phyloP scores from a whole-genome alignment of 805 yeast species.

The Candida endomychidarum region DNA sequence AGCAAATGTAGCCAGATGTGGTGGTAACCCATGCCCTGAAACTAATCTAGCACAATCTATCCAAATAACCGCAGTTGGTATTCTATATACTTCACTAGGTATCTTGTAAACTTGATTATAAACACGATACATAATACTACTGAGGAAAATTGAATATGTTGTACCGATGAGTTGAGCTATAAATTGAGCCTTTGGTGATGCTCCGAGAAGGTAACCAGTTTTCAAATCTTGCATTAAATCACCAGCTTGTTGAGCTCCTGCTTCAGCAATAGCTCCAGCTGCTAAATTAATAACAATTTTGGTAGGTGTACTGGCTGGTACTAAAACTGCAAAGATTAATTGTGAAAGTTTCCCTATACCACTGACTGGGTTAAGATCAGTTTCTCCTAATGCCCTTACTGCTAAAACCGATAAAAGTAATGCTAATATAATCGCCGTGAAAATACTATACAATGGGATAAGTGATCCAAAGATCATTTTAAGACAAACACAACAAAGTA shows the following conservation, averaged over 20 bases:
- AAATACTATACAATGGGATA: slow-evolving; percentile 69
- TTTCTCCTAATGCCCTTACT: slow-evolving; percentile 93
- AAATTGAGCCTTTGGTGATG: slow-evolving; percentile 91
- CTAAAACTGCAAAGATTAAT: slow-evolving; percentile 75
- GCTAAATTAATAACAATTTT: slow-evolving; percentile 80
- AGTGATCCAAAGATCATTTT: slow-evolving; percentile 65
- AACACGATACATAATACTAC: slow-evolving; percentile 77
- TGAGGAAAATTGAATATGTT: slow-evolving; percentile 73
- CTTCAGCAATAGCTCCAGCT: slow-evolving; percentile 97
- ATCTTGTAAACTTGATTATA: slow-evolving; percentile 82
- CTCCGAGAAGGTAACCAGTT: slow-evolving; percentile 89
- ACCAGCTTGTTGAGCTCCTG: slow-evolving; percentile 99
- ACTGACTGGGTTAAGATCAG: slow-evolving; percentile 94
- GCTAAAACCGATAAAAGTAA: slow-evolving; percentile 80
- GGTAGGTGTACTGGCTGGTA: slow-evolving; percentile 75
- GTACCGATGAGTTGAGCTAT: slow-evolving; percentile 89
- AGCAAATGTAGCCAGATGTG: slow-evolving; percentile 63
- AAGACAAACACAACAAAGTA: slow-evolving; percentile 66
- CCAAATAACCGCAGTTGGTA: slow-evolving; percentile 97
- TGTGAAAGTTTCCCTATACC: slow-evolving; percentile 96
- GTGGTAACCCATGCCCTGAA: slow-evolving; percentile 88
- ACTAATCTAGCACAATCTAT: slow-evolving; percentile 92
- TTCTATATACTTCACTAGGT: slow-evolving; percentile 77
- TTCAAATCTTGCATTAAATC: slow-evolving; percentile 96
- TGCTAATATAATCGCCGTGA: slow-evolving; percentile 71